Evolutionary conservation across 2,329 filamentous ascomycete species (phyloP), one percentile per base, ranked within the genome.

Genomic region (Curvularia sp.): DNA sequence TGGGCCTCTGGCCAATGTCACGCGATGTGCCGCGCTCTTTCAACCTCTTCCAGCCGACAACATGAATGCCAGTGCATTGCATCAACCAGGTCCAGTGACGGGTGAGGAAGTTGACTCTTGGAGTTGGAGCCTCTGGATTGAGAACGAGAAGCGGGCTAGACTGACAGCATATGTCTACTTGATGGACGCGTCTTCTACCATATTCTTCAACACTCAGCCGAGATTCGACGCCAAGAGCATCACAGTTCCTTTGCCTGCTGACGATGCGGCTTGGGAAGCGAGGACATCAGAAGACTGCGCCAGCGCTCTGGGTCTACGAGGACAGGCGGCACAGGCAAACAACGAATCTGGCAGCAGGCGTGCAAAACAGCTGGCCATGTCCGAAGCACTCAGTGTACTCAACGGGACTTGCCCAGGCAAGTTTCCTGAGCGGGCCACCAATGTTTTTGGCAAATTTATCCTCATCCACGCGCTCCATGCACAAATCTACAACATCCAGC

Each of bases 251-350:
- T 78, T 93, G 5, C 89, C 90, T 8, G 84, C 85, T 13, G 89
- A 92, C 66, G 90, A 92, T 74, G 87, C 87, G 15, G 86, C 87
- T 2, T 92, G 89, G 89, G 89, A 92, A 65, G 89, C 89, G 3
- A 79, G 78, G 30, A 83, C 81, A 38, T 75, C 80, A 5, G 74
- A 82, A 15, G 84, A 87, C 36, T 92, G 89, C 71, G 87, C 86
- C 21, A 81, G 85, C 61, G 86, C 88, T 6, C 78, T 92, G 3
- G 88, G 89, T 4, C 74, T 92, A 1, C 80, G 84, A 55, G 89
- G 89, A 3, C 73, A 81, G 1, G 79, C 82, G 12, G 80, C 82
- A 19, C 86, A 88, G 41, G 78, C 73, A n/a, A 77, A 77, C 23
- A 92, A 92, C 65, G 76, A 82, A 2, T 84, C 85, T 57, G 88